Conservation (phyloP, 768 basidiomycete species). For the Naematelia encephala region DNA sequence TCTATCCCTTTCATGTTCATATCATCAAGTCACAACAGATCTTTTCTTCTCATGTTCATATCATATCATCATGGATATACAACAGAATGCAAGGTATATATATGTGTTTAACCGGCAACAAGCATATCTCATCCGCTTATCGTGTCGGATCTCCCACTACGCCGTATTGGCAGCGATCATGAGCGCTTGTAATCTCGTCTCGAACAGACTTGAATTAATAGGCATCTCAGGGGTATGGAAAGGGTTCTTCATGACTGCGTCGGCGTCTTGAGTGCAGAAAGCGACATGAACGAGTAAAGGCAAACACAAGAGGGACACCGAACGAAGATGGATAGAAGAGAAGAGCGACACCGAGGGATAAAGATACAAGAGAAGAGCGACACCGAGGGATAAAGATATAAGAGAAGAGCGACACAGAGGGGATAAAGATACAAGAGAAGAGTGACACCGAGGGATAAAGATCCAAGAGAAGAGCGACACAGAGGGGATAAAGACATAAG, state of each 20-base stretch:
- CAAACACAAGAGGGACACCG: not conserved
- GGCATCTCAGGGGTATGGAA: conserved; percentile 99
- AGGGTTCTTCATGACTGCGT: conserved; percentile 97
- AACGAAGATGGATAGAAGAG: not conserved
- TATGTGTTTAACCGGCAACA: too few species aligned
- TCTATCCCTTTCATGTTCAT: too few species aligned
- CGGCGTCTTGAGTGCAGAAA: conserved; percentile 57
- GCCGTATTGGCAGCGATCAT: conserved; percentile 36
- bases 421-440: not conserved
- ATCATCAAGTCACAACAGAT: too few species aligned
- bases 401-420: not conserved
- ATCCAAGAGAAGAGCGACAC: not conserved
- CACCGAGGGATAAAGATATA: not conserved
- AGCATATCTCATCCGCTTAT: too few species aligned
- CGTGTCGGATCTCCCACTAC: too few species aligned
- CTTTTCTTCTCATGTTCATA: too few species aligned
- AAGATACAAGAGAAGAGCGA: not conserved
- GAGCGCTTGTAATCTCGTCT: conserved; percentile 53
- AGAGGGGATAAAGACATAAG: not conserved
- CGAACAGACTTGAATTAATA: conserved; percentile 85
- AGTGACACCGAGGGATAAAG: not conserved
- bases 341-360: not conserved
- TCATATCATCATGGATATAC: not conserved
- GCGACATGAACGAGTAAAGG: not conserved
- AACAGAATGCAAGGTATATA: conserved; percentile 1